Evolutionary conservation across 2,329 filamentous ascomycete genomes (phyloP).

Genomic region (Fusarium udum): DNA sequence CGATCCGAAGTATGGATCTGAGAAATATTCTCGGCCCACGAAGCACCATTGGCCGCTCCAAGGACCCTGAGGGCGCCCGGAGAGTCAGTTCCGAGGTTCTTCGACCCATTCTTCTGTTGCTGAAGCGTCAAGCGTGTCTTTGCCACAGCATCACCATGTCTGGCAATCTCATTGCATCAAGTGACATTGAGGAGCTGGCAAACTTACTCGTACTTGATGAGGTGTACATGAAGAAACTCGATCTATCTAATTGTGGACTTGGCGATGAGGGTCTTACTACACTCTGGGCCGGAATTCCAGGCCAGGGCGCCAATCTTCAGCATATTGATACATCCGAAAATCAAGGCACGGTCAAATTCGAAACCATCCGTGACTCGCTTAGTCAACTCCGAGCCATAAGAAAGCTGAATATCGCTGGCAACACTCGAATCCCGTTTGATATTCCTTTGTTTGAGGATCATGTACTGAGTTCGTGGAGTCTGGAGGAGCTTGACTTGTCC

Average conservation of each 20-base stretch:
- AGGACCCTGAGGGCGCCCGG: constrained; percentile 35
- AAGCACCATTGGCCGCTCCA: constrained; percentile 29
- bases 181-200: constrained; percentile 57
- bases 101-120: constrained; percentile 59
- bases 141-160: constrained; percentile 62
- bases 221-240: constrained; percentile 57
- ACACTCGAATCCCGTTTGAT: constrained; percentile 57
- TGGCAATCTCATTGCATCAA: constrained; percentile 58
- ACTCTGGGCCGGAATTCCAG: constrained; percentile 58
- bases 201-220: constrained; percentile 48
- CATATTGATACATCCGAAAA: constrained; percentile 64
- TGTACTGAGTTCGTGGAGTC: constrained; percentile 54
- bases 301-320: constrained; percentile 57
- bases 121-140: constrained; percentile 56
- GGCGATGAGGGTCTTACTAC: constrained; percentile 59
- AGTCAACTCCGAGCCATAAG: constrained; percentile 55
- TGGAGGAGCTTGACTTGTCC: constrained; percentile 65
- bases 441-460: constrained; percentile 59
- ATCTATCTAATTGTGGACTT: constrained; percentile 62
- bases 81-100: constrained; percentile 54
- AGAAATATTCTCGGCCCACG: constrained; percentile 53
- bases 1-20: constrained; percentile 63
- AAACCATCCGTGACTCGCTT: constrained; percentile 56
- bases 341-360: constrained; percentile 59
- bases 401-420: constrained; percentile 61